Base-by-base conservation (phyloP, 2,329 filamentous ascomycete species). In the Hypoxylon sp. region DNA sequence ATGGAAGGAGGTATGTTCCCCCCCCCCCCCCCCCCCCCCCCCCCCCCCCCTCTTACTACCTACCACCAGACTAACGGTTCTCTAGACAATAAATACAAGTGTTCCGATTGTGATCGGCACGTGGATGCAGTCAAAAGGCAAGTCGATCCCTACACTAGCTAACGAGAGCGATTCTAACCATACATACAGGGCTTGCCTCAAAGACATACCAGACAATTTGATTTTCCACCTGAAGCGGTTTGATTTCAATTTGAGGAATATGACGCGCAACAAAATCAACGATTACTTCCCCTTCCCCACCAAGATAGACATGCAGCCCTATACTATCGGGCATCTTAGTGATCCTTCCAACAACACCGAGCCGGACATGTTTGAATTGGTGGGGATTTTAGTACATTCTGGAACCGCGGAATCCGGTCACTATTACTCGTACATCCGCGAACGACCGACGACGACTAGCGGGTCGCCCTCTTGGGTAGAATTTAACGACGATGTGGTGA, bases 141-240 rank as follows among this genome's bases (percentile, higher is more conserved):
- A 63, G 9, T 26, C 4, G 20, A 30, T 8, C 4, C 5, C 9
- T 2, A 5, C 5, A 15, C 41, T 6, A 7, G 7, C n/a, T 13
- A 1, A 20, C 34, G 37, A 15, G 58, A 19, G 57, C 46, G 31
- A 15, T 9, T 30, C 55, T 59, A 50, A 59, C 15, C 8, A 15
- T n/a, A 19, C 13, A 25, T 26, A 17, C 48, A 89, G 90, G 63
- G 89, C 92, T 8, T 97, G 93, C 63, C 75, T 97, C 49, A 96
- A 97, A 68, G 88, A 96, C 55, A 84, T 97, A 5, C 93, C 94
- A 0, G 88, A 99, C 71, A 92, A 96, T 65, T 75, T 99, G 27
- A 97, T 97, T 51, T 95, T 97, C 67, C 94, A 97, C 67, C 75
- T 99, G 43, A 99, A 94, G 71, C 80, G 90, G 30, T 94, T 94